Evolutionary conservation across 2,329 filamentous ascomycete genomes (phyloP).

Genomic region (Lasiodiplodia citricola): DNA sequence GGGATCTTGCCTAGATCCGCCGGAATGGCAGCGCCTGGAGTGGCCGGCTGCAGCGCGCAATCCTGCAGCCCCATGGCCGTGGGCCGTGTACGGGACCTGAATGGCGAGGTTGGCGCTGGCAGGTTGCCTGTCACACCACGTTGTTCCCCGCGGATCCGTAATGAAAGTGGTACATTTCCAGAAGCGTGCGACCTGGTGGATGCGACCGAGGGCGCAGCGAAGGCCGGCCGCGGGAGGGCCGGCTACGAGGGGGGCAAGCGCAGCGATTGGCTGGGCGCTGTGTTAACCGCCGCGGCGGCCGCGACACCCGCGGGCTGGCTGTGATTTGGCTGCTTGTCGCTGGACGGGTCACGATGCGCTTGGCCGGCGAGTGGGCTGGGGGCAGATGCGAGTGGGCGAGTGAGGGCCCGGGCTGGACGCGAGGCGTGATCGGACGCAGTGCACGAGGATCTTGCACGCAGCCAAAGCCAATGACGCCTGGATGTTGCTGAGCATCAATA

Average conservation of each 20-base stretch:
- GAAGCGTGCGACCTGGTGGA: conserved; percentile 15
- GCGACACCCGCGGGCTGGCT: conserved; percentile 4
- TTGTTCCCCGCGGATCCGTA: neutral
- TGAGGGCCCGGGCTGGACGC: neutral
- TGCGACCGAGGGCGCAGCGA: conserved; percentile 8
- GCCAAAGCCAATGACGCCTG: conserved; percentile 12
- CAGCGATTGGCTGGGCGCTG: conserved; percentile 4
- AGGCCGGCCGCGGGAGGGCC: conserved; percentile 12
- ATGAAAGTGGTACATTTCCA: conserved; percentile 3
- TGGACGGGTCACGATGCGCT: conserved; percentile 10
- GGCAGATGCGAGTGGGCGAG: neutral
- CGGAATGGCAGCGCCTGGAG: conserved; percentile 3
- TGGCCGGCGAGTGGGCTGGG: neutral
- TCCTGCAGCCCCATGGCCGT: conserved; percentile 19
- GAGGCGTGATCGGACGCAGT: conserved; percentile 18
- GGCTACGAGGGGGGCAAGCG: neutral
- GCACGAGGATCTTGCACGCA: conserved; percentile 17
- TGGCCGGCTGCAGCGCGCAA: conserved; percentile 14
- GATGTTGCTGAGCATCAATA: conserved; percentile 17
- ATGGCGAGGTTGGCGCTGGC: conserved; percentile 11
- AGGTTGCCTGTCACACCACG: conserved; percentile 21
- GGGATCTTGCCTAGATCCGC: conserved; percentile 23
- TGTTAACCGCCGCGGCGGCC: conserved; percentile 20
- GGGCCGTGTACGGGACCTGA: conserved; percentile 6
- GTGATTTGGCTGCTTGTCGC: conserved; percentile 20